Evolutionary conservation across 176 grass and related monocot genomes (phyloP).

Genomic region (Oryza meyeriana): DNA sequence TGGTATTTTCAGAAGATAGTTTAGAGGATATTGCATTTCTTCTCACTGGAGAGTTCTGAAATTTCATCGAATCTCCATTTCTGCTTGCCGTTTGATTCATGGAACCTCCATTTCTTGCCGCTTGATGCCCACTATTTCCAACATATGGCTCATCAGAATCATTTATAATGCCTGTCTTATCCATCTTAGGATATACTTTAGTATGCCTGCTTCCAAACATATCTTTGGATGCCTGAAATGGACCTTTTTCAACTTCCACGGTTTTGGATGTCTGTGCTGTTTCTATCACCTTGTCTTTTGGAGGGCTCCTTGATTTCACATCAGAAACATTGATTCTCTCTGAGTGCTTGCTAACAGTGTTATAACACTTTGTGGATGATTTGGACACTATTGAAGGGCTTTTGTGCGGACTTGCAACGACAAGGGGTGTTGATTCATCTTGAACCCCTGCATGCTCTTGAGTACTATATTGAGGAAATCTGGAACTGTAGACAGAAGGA

Average conservation of each 20-base stretch:
- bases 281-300: constrained; percentile 29
- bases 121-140: background rate
- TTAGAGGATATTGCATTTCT: constrained; percentile 3
- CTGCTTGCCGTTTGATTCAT: background rate
- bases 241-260: constrained; percentile 14
- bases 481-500: constrained; percentile 46
- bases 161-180: constrained; percentile 10
- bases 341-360: constrained; percentile 13
- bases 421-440: constrained; percentile 16
- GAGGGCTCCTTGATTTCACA: constrained; percentile 19
- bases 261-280: constrained; percentile 1
- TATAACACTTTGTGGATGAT: constrained; percentile 28
- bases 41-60: constrained; percentile 8
- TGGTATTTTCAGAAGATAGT: background rate
- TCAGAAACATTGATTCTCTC: constrained; percentile 32
- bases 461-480: constrained; percentile 17
- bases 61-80: background rate
- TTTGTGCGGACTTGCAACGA: constrained; percentile 23
- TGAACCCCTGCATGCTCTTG: constrained; percentile 27
- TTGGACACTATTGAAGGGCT: background rate
- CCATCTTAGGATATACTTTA: constrained; percentile 9
- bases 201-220: constrained; percentile 6
- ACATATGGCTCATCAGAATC: constrained; percentile 23
- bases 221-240: constrained; percentile 27
- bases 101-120: background rate